Percentiles rank a stretch among this genome's conserved stretches.
Conservation (phyloP, 176 grass and related monocot species). For the Elymus sibiricus region DNA sequence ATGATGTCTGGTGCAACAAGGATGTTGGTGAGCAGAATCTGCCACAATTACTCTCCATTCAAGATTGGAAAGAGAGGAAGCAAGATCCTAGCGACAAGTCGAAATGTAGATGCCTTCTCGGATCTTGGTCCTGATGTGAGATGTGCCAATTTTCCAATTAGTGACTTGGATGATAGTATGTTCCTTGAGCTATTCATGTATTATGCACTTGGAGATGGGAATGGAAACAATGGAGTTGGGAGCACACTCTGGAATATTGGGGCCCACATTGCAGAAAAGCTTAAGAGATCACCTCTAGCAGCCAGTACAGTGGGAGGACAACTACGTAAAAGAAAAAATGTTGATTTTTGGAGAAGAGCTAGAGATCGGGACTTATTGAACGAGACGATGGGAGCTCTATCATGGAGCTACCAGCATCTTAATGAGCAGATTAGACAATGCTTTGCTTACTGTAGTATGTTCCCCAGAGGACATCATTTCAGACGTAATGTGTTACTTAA, state of each 20-base stretch:
- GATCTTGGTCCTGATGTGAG: not conserved
- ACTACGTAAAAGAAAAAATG: not conserved
- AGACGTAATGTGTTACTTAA: not conserved
- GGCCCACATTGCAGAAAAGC: not conserved
- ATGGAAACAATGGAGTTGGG: not conserved
- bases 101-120: not conserved
- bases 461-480: not conserved
- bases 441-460: slow-evolving; percentile 40
- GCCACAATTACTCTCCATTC: not conserved
- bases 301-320: not conserved
- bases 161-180: not conserved
- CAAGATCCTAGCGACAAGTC: slow-evolving; percentile 32
- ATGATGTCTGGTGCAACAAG: slow-evolving; percentile 31
- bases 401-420: slow-evolving; percentile 39
- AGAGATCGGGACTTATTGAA: not conserved
- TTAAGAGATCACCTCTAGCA: not conserved
- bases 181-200: slow-evolving; percentile 20
- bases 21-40: not conserved
- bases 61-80: not conserved
- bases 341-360: not conserved
- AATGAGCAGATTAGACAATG: slow-evolving; percentile 17
- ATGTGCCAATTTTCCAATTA: not conserved
- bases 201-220: not conserved
- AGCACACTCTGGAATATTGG: not conserved
- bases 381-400: not conserved